Conservation (phyloP, 2,329 filamentous ascomycete genomes). For the Pestalotiopsis sp. region DNA sequence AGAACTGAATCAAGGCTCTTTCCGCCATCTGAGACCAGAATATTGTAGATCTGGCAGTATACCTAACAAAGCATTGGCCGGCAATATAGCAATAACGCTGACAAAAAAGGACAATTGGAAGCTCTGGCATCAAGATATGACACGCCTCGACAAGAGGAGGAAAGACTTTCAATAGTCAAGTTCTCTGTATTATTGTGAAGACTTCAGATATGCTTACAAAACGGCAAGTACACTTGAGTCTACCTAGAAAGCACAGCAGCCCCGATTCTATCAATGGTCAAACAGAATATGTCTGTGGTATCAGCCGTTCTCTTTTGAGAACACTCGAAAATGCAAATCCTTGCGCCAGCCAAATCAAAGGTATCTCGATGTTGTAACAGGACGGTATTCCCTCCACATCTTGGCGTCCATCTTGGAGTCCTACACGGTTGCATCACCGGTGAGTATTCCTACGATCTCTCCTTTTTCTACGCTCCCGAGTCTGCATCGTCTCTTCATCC, state of each 20-base stretch:
- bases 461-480: conserved; percentile 65
- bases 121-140: too few relatives aligned
- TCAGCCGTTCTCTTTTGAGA: not conserved
- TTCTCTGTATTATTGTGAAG: not conserved
- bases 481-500: conserved; percentile 57
- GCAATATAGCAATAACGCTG: too few relatives aligned
- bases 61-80: too few relatives aligned
- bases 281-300: not conserved
- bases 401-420: not conserved
- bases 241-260: not conserved
- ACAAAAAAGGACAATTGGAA: too few relatives aligned
- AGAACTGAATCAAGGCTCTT: too few relatives aligned
- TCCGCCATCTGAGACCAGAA: too few relatives aligned
- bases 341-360: conserved; percentile 12
- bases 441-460: conserved; percentile 58
- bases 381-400: not conserved
- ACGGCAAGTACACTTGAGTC: not conserved
- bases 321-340: conserved; percentile 2
- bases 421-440: conserved; percentile 27
- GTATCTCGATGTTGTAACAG: conserved; percentile 2
- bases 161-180: too few relatives aligned
- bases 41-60: too few relatives aligned
- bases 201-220: not conserved
- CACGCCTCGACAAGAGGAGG: too few relatives aligned
- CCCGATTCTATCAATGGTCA: not conserved